Conservation (phyloP, 2,329 filamentous ascomycete species). For the Cladophialophora carrionii region DNA sequence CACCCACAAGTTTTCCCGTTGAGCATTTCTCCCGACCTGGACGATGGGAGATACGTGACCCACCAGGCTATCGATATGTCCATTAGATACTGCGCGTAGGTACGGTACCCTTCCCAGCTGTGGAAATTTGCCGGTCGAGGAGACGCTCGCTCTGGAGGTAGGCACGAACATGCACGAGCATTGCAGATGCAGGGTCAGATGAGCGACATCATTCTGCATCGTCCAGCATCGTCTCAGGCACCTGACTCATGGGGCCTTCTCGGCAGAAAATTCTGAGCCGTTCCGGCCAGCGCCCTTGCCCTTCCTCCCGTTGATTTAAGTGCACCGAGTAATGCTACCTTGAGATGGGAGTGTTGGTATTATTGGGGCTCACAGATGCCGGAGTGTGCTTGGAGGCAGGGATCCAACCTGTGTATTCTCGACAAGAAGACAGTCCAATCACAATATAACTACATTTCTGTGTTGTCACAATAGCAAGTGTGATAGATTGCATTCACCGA, state of each 20-base stretch:
- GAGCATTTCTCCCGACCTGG: background rate
- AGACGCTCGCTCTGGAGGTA: background rate
- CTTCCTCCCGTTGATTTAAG: background rate
- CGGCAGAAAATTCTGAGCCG: constrained; percentile 14
- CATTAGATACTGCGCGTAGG: background rate
- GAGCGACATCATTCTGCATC: constrained; percentile 28
- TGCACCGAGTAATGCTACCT: background rate
- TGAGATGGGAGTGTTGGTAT: background rate
- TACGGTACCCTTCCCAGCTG: background rate
- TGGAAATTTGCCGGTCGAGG: background rate
- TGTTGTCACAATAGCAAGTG: background rate
- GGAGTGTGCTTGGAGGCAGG: background rate
- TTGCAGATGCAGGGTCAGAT: constrained; percentile 22
- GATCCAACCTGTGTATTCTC: background rate
- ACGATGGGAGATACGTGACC: background rate
- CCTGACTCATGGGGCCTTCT: constrained; percentile 10
- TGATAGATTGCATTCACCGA: constrained; percentile 8
- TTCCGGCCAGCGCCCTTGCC: background rate
- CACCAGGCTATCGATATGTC: background rate
- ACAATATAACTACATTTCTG: background rate
- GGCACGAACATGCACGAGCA: background rate
- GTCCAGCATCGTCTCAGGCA: background rate
- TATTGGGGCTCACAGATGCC: background rate
- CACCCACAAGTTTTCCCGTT: background rate
- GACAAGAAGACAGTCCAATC: background rate